Evolutionary conservation across 768 basidiomycete species (phyloP).

Genomic region (Pisolithus microcarpus): DNA sequence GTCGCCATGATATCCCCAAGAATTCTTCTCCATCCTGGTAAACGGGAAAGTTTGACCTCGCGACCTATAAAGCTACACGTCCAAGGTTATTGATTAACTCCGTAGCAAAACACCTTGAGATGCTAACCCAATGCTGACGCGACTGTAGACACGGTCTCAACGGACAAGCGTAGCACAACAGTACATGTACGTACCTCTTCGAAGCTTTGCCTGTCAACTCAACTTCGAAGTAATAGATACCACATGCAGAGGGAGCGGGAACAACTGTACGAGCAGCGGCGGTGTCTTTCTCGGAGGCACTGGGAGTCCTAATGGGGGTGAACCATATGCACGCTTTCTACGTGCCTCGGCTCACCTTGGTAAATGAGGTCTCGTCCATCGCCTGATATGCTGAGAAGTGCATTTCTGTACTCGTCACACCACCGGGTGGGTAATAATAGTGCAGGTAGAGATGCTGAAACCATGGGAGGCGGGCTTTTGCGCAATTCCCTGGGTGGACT

Average conservation of each 20-base stretch:
- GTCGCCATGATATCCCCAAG: constrained; percentile 93
- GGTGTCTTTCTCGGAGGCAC: constrained; percentile 70
- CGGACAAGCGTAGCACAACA: constrained; percentile 3
- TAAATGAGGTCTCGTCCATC: constrained; percentile 73
- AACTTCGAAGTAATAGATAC: constrained; percentile 93
- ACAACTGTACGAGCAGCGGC: constrained; percentile 73
- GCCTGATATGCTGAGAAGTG: constrained; percentile 50
- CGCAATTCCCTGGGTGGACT: constrained; percentile 41
- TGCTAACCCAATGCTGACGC: constrained; percentile 74
- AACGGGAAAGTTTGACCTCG: constrained; percentile 59
- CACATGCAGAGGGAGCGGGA: constrained; percentile 78
- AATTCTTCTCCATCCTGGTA: constrained; percentile 81
- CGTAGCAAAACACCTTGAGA: background rate
- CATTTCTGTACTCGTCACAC: constrained; percentile 62
- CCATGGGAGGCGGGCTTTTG: constrained; percentile 17
- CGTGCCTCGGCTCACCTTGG: constrained; percentile 41
- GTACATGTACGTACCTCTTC: constrained; percentile 54
- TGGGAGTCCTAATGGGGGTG: constrained; percentile 34
- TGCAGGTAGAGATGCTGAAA: constrained; percentile 27
- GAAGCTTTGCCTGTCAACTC: constrained; percentile 71
- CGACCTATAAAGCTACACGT: constrained; percentile 54
- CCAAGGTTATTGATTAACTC: constrained; percentile 8
- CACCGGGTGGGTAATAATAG: constrained; percentile 69
- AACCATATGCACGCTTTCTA: background rate
- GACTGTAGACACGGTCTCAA: constrained; percentile 35